These are phyloP conservation scores for Vicia villosa DNA, from an alignment of 306 rosid species.

Conservation along the genomic window DNA sequence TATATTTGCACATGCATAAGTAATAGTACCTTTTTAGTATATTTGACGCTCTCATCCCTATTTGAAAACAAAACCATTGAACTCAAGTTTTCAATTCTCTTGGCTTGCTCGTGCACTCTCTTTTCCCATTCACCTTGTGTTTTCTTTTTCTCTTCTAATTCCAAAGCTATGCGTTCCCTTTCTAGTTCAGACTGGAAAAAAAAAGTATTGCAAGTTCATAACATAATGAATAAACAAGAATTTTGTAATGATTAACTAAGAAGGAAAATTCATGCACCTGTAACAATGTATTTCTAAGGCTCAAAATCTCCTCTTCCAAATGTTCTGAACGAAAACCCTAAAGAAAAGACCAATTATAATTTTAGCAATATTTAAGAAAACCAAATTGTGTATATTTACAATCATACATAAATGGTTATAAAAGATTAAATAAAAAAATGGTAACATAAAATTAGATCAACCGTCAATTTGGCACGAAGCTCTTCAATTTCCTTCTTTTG, in stretches of 20 bases:
- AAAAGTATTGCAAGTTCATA: slow-evolving; percentile 8
- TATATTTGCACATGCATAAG: neutral
- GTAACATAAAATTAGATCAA: slow-evolving; percentile 40
- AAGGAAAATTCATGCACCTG: slow-evolving; percentile 53
- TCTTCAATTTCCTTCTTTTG: slow-evolving; percentile 96
- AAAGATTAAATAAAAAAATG: neutral
- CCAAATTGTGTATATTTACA: slow-evolving; percentile 4
- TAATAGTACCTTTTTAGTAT: slow-evolving; percentile 68
- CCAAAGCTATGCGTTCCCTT: slow-evolving; percentile 95
- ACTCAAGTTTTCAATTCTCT: slow-evolving; percentile 87
- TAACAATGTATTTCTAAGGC: slow-evolving; percentile 83
- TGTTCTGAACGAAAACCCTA: slow-evolving; percentile 98
- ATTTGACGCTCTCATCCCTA: slow-evolving; percentile 75
- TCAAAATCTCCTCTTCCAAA: slow-evolving; percentile 77
- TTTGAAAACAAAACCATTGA: slow-evolving; percentile 89
- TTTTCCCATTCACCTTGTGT: slow-evolving; percentile 92
- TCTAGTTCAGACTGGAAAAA: slow-evolving; percentile 78
- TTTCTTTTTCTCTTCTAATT: slow-evolving; percentile 92
- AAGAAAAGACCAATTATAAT: slow-evolving; percentile 29
- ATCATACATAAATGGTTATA: slow-evolving; percentile 1
- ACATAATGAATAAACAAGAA: slow-evolving; percentile 35
- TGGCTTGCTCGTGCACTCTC: slow-evolving; percentile 82
- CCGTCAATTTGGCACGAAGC: slow-evolving; percentile 91
- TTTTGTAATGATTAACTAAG: slow-evolving; percentile 28
- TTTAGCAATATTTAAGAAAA: slow-evolving; percentile 18